Evolutionary conservation across 768 basidiomycete genomes (phyloP), one percentile per base, ranked within the genome.

Genomic region (Phlebiopsis gigantea): DNA sequence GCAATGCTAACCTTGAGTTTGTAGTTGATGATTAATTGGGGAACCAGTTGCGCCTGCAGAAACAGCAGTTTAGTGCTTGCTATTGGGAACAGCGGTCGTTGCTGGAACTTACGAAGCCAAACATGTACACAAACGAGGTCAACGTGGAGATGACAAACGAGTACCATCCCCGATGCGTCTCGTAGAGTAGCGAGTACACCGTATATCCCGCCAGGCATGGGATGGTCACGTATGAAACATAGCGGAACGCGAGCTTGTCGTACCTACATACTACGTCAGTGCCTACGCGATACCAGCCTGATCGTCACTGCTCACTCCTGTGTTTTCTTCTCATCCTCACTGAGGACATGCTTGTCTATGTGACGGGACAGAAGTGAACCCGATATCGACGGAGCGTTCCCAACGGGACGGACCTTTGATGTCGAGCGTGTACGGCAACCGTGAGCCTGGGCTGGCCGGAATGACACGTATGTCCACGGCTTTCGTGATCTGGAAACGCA

Each of bases 281-380:
- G 26, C 9, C 25, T 9, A 19, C 14, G 5, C 22, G 39, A 31
- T 22, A 54, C 22, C 21, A 46, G 15, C 24, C 22, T 56, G 39
- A 47, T 29, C 31, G 56, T 50, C 22, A 24, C 31, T n/a, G 71
- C 84, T 68, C 75, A 97, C 86, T 98, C 93, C 70, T 98, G 94
- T 9, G 96, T 98, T 73, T 89, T 95, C 78, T 90, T 94, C 75
- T 99, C 97, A 66, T 98, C 95, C 66, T 97, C 95, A 61, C 79
- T 90, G n/a, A 98, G 79, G 51, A 94, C 87, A 67, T 98, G 94
- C 71, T 98, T 98, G 76, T 98, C 97, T 78, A 57, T 50, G 57
- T 39, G 51, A 52, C 44, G 34, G 47, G 34, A 49, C 26, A 42
- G 48, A 39, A 63, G 53, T 61, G 14, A 61, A 34, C 28, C 45